Percentiles rank a stretch among this genome's conserved stretches.
phyloP scores from a whole-genome alignment of 2,329 filamentous ascomycete genomes.

The Didymella lethalis region DNA sequence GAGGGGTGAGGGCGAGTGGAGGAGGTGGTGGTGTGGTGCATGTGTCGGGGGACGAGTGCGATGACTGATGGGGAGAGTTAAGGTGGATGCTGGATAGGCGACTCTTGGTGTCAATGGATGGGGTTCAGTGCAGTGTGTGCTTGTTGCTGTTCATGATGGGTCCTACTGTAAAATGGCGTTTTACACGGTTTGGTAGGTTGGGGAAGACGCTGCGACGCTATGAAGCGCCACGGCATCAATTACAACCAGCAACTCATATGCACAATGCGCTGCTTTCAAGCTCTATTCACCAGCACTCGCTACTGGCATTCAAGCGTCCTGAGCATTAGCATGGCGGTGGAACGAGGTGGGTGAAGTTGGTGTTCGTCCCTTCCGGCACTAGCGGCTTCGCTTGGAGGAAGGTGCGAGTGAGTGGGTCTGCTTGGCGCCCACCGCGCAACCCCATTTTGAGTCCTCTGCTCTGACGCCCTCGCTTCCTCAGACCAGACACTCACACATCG shows the following conservation, averaged over 20 bases:
- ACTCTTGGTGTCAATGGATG: background rate
- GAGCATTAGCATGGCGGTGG: too few species aligned
- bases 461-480: slow-evolving; percentile 8
- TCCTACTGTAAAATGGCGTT: too few species aligned
- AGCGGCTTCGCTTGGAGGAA: slow-evolving; percentile 14
- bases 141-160: too few species aligned
- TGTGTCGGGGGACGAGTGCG: too few species aligned
- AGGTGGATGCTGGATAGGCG: background rate
- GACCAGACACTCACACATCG: slow-evolving; percentile 21
- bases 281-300: too few species aligned
- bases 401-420: background rate
- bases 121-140: too few species aligned
- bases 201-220: too few species aligned
- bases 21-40: too few species aligned
- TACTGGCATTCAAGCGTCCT: too few species aligned
- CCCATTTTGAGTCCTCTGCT: slow-evolving; percentile 7
- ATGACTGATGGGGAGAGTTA: background rate
- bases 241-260: background rate
- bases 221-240: background rate
- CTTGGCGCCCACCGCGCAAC: slow-evolving; percentile 13
- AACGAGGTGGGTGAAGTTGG: background rate
- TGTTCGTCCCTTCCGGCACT: slow-evolving; percentile 7
- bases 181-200: too few species aligned
- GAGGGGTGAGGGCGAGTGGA: background rate
- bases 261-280: too few species aligned